Conservation (phyloP, 169 alveolate species). For the Eimeria necatrix region DNA sequence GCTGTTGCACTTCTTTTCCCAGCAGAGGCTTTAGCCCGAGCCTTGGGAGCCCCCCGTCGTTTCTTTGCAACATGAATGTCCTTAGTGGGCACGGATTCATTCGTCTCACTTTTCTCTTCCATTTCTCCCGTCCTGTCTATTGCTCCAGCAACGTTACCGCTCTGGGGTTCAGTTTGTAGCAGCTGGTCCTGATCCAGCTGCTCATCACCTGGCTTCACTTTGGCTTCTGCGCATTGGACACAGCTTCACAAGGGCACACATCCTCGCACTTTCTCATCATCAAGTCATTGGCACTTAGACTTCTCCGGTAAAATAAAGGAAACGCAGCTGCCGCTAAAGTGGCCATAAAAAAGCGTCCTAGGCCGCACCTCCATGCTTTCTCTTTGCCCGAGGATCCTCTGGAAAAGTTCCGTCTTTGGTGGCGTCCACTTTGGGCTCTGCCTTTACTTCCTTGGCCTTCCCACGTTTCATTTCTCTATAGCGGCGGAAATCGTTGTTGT, state of each 20-base stretch:
- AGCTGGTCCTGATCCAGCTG: not conserved
- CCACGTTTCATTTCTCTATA: constrained; percentile 15
- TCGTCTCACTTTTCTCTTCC: constrained; percentile 2
- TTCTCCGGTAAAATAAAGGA: not conserved
- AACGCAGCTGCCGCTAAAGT: not conserved
- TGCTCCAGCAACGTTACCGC: not conserved
- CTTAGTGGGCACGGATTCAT: not conserved
- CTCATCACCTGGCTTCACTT: constrained; percentile 14
- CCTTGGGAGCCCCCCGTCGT: constrained; percentile 55
- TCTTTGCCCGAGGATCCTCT: not conserved
- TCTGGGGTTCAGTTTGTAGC: not conserved
- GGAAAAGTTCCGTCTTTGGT: not conserved
- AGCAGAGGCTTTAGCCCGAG: constrained; percentile 19
- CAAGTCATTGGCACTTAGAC: no score
- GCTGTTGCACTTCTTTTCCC: constrained; percentile 75
- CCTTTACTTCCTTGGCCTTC: not conserved
- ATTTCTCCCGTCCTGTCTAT: not conserved
- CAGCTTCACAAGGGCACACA: not conserved
- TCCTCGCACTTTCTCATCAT: no score
- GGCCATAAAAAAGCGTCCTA: not conserved
- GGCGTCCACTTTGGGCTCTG: not conserved
- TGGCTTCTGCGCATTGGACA: not conserved
- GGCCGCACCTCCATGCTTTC: constrained; percentile 5
- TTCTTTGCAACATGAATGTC: constrained; percentile 46
- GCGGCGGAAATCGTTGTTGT: not conserved